Conservation (phyloP, 2,329 filamentous ascomycete genomes). For the Fusarium pseudograminearum region DNA sequence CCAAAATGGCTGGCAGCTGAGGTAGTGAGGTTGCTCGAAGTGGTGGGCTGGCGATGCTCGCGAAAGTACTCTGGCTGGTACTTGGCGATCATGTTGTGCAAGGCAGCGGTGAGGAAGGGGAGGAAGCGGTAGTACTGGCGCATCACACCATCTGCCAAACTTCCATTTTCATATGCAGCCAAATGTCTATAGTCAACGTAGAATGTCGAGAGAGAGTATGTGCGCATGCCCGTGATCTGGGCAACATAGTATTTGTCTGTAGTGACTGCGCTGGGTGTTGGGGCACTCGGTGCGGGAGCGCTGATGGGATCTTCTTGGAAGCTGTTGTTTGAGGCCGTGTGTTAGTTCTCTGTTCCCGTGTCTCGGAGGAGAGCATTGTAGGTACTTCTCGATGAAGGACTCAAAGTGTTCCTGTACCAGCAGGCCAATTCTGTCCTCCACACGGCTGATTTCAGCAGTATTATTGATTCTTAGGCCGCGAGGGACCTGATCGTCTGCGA, state of each 20-base stretch:
- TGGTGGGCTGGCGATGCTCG: conserved; percentile 87
- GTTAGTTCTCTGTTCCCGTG: background rate
- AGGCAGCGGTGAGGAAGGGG: conserved; percentile 86
- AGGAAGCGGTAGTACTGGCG: conserved; percentile 95
- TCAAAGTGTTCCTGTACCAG: conserved; percentile 82
- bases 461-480: conserved; percentile 62
- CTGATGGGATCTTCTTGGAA: conserved; percentile 75
- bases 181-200: conserved; percentile 92
- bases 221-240: conserved; percentile 82
- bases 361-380: background rate
- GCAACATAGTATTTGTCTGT: conserved; percentile 88
- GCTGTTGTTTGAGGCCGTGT: conserved; percentile 49
- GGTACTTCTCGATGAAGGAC: conserved; percentile 81
- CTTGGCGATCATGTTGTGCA: conserved; percentile 94
- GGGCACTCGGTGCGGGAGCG: conserved; percentile 65
- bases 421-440: conserved; percentile 81
- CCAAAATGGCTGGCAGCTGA: conserved; percentile 74
- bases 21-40: conserved; percentile 77
- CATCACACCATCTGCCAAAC: conserved; percentile 86
- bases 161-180: conserved; percentile 78
- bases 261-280: conserved; percentile 76
- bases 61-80: conserved; percentile 95
- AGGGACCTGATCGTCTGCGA: conserved; percentile 73
- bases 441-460: conserved; percentile 70
- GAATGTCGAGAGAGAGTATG: conserved; percentile 82